Evolutionary conservation across 768 basidiomycete genomes (phyloP), one percentile per base, ranked within the genome.

Genomic region (Hygrophorus russula): DNA sequence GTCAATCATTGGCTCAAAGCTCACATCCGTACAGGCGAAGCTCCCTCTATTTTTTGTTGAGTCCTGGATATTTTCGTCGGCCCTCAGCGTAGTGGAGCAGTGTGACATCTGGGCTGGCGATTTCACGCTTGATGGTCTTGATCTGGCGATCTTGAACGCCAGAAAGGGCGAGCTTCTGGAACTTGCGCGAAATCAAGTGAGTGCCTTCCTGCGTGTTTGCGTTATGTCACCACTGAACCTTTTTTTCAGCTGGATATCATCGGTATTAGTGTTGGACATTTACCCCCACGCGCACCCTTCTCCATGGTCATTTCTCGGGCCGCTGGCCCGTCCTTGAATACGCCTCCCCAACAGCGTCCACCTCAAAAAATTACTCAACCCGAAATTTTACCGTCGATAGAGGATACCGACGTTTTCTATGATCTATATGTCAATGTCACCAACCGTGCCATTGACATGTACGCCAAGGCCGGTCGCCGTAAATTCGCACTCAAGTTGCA

Each of bases 21-120:
- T 42, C 10, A 39, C 41, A 37, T 47, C 27, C n/a, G 36, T 48
- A 50, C 46, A 80, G 75, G 57, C 53, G 28, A 69, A 66, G 3
- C 64, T 85, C 17, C 73, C 83, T 0, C 64, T 66, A 13, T 76
- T 81, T 54, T 96, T 94, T 57, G 68, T 96, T 28, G 88, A 96
- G 56, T 82, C 87, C 0, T 99, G 96, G 96, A 82, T 76, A 28
- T 97, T 90, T 61, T 89, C 86, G 13, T 89, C 92, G 0, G 80
- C 89, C 14, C 67, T 93, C 35, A 88, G 82, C 49, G 78, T 83
- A 35, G 77, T 91, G 19, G 80, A 88, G 10, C 80, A 81, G 51
- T 87, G 82, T 52, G 82, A 87, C 49, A 59, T 62, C 2, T 92
- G 90, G 87, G 70, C 73, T 9, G 57, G 63, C n/a, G 50, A 59